phyloP scores from a whole-genome alignment of 495 filamentous ascomycete genomes.

The Talaromyces ruber region DNA sequence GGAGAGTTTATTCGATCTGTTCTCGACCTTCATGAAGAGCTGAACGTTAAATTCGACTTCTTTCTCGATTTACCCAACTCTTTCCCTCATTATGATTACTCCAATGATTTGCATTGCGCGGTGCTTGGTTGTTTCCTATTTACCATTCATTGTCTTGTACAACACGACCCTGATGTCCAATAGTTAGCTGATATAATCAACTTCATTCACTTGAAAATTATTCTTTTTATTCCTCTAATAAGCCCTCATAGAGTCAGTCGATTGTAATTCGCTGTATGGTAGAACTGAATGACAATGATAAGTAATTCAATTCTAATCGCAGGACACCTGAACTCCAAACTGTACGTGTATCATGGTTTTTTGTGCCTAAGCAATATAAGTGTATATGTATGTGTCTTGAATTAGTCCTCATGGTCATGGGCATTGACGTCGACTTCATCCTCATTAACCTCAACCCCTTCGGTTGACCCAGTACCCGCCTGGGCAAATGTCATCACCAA shows the following conservation, averaged over 20 bases:
- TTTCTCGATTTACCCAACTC: not conserved
- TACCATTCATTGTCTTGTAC: not conserved
- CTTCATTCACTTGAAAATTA: not conserved
- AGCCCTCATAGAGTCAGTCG: not conserved
- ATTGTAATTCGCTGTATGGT: not conserved
- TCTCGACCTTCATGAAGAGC: not conserved
- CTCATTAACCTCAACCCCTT: not conserved
- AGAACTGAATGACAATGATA: not conserved
- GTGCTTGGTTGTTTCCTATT: not conserved
- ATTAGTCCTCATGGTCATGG: not conserved
- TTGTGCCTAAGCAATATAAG: not conserved
- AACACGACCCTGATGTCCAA: not conserved
- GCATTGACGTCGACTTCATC: not conserved
- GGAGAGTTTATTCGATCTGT: not conserved
- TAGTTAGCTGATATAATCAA: not conserved
- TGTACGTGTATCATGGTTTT: not conserved
- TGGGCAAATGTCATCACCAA: slow-evolving; percentile 49
- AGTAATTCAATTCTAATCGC: not conserved
- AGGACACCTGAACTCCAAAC: not conserved
- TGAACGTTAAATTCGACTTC: not conserved
- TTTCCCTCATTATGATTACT: not conserved
- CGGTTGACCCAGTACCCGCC: slow-evolving; percentile 60
- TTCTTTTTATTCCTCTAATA: not conserved
- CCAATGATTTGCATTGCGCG: not conserved
- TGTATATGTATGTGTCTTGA: not conserved